phyloP scores from a whole-genome alignment of 495 filamentous ascomycete genomes.

The Penicillium odoratum region DNA sequence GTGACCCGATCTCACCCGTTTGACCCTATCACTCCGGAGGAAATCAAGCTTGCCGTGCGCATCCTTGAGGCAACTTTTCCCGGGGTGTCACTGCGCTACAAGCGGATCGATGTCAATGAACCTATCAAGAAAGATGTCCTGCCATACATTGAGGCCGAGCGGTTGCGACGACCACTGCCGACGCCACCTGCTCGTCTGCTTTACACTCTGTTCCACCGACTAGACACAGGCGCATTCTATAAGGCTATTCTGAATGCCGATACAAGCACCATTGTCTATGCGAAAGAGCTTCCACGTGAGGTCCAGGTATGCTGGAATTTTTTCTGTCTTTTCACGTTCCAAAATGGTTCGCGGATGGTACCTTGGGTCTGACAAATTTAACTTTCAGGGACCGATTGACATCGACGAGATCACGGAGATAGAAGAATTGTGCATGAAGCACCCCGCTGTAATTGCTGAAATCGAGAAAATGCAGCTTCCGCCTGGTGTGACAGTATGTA shows the following conservation, averaged over 20 bases:
- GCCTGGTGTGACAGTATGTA: constrained; percentile 42
- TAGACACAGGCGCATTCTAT: constrained; percentile 39
- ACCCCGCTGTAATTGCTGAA: constrained; percentile 42
- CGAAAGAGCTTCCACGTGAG: constrained; percentile 40
- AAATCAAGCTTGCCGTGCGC: constrained; percentile 41
- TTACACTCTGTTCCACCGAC: constrained; percentile 43
- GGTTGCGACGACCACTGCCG: constrained; percentile 34
- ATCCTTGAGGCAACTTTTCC: constrained; percentile 39
- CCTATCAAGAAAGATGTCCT: constrained; percentile 41
- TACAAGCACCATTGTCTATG: constrained; percentile 32
- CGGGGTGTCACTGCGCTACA: constrained; percentile 35
- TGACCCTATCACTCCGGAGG: constrained; percentile 40
- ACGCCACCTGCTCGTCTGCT: constrained; percentile 35
- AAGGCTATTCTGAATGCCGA: constrained; percentile 41
- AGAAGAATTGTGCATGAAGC: constrained; percentile 41
- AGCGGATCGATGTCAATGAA: constrained; percentile 42
- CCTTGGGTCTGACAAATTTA: constrained; percentile 12
- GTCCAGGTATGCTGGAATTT: constrained; percentile 32
- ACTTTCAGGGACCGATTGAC: constrained; percentile 37
- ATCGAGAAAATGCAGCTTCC: constrained; percentile 45
- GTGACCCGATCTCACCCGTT: constrained; percentile 31
- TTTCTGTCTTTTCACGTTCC: background rate
- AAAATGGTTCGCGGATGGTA: background rate
- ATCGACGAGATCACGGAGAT: constrained; percentile 43
- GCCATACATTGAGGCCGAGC: constrained; percentile 41